Conservation (phyloP, 2,329 filamentous ascomycete species). For the Gremmenia infestans region DNA sequence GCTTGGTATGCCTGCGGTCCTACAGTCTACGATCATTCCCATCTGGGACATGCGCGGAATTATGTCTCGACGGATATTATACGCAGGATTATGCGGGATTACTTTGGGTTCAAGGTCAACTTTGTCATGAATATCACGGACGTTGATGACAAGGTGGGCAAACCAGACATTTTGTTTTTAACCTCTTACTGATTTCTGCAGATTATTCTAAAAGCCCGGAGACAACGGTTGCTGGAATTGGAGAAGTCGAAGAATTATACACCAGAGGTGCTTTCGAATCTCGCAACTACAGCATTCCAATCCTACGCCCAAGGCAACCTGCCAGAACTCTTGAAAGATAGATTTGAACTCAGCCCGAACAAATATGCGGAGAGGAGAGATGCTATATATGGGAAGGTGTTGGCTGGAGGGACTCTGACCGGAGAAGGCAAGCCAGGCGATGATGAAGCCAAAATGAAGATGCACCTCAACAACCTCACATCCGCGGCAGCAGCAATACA, state of each 20-base stretch:
- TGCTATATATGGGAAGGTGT: constrained; percentile 47
- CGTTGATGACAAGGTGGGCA: constrained; percentile 52
- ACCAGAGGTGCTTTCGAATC: constrained; percentile 40
- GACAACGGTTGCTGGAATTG: constrained; percentile 76
- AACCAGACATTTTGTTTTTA: background rate
- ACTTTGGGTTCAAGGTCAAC: constrained; percentile 61
- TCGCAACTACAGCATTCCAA: constrained; percentile 49
- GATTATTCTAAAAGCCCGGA: constrained; percentile 68
- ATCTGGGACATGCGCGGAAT: constrained; percentile 64
- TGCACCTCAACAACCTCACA: constrained; percentile 53
- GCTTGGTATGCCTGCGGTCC: constrained; percentile 71
- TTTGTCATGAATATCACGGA: constrained; percentile 75
- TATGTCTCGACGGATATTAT: constrained; percentile 72
- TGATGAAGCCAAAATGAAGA: constrained; percentile 65
- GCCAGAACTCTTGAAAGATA: constrained; percentile 43
- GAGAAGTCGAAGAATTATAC: constrained; percentile 64
- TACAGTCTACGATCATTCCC: constrained; percentile 64
- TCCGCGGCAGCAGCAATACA: constrained; percentile 45
- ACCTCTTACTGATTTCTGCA: constrained; percentile 26
- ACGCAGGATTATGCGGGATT: constrained; percentile 60
- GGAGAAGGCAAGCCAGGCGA: constrained; percentile 53
- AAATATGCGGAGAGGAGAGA: constrained; percentile 49
- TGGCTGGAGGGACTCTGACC: constrained; percentile 50
- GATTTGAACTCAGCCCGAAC: constrained; percentile 41
- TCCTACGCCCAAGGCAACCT: constrained; percentile 52